Conservation (phyloP, 1,284 basidiomycete genomes). For the Pisolithus thermaeus region DNA sequence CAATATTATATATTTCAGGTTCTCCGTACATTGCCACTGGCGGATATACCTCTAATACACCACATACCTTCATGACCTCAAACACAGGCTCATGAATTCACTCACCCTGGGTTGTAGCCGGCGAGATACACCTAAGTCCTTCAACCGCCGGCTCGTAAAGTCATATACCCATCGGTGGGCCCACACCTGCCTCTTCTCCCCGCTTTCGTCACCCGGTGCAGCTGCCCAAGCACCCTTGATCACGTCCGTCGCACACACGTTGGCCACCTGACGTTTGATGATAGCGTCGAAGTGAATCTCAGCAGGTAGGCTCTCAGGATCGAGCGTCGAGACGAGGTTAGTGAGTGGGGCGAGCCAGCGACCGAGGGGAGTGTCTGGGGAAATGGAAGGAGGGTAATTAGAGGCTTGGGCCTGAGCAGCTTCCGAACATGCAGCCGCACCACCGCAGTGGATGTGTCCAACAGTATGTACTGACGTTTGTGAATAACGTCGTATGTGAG, state of each 20-base stretch:
- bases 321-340: constrained; percentile 46
- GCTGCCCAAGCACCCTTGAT: constrained; percentile 67
- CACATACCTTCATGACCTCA: too few relatives aligned
- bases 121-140: constrained; percentile 58
- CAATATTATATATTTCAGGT: too few relatives aligned
- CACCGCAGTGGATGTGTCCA: constrained; percentile 81
- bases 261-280: constrained; percentile 68
- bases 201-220: constrained; percentile 7
- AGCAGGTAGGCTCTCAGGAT: constrained; percentile 34
- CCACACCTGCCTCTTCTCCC: constrained; percentile 48
- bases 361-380: constrained; percentile 46
- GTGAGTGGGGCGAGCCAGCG: constrained; percentile 75
- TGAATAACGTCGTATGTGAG: neutral
- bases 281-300: constrained; percentile 49
- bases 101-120: constrained; percentile 3
- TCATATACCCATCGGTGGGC: constrained; percentile 89
- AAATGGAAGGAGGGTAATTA: constrained; percentile 26
- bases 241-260: constrained; percentile 58
- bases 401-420: constrained; percentile 27
- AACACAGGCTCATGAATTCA: neutral
- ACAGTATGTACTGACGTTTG: constrained; percentile 61
- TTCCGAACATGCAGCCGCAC: constrained; percentile 57
- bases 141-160: constrained; percentile 60
- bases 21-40: too few relatives aligned
- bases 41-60: too few relatives aligned